These are phyloP conservation scores for Diaporthe vexans DNA, from an alignment of 2,329 filamentous ascomycete species.

Conservation along the genomic window DNA sequence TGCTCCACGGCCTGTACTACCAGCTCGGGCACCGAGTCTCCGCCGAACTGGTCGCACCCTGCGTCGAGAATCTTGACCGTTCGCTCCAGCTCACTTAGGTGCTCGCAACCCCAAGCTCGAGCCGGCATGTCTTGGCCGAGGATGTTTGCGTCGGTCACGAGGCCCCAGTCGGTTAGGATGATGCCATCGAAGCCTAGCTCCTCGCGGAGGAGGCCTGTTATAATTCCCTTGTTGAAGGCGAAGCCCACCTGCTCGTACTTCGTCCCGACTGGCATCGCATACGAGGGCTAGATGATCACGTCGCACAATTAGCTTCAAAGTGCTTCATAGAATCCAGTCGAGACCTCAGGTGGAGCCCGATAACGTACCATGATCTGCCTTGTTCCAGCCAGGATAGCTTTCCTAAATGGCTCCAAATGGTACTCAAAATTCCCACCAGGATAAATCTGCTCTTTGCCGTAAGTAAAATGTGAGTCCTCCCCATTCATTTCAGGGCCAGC, in stretches of 20 bases:
- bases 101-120: conserved; percentile 65
- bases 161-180: conserved; percentile 66
- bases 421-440: conserved; percentile 65
- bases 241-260: conserved; percentile 63
- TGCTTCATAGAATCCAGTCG: not conserved
- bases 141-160: conserved; percentile 61
- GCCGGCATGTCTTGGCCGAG: conserved; percentile 60
- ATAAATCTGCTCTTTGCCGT: conserved; percentile 66
- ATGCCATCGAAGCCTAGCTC: conserved; percentile 66
- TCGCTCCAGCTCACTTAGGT: conserved; percentile 58
- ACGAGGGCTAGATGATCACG: conserved; percentile 33
- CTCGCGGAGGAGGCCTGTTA: conserved; percentile 62
- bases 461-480: conserved; percentile 66
- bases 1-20: conserved; percentile 61
- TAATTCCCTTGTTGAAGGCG: conserved; percentile 64
- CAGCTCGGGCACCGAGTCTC: conserved; percentile 62
- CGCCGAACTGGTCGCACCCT: conserved; percentile 66
- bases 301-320: not conserved
- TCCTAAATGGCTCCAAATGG: conserved; percentile 64
- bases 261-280: conserved; percentile 56
- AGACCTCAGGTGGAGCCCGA: not conserved
- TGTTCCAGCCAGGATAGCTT: conserved; percentile 62
- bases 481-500: conserved; percentile 63
- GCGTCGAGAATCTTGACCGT: conserved; percentile 61
- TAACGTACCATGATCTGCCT: conserved; percentile 61